Base-by-base conservation (phyloP, 257 asterid genomes). In the Eucommia ulmoides region DNA sequence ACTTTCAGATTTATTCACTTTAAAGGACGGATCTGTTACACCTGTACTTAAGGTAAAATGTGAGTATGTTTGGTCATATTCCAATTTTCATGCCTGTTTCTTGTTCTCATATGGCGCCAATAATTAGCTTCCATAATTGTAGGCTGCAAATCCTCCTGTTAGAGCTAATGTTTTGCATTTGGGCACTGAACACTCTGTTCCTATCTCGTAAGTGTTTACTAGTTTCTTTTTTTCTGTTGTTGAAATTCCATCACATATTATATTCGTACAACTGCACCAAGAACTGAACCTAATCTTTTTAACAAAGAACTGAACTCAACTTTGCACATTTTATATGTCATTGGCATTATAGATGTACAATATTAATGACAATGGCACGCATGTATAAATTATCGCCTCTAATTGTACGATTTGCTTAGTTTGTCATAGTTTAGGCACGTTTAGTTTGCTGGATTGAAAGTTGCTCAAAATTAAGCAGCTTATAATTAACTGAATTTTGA, bases 131-230 rank as follows among this genome's bases (percentile, higher is more conserved):
- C 12, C 61, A 47, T 51, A 45, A 33, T 21, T 60, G 41, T 55
- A 91, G 97, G 82, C 82, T 14, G 93, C 83, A 14, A 68, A 79
- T 73, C 97, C 97, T 33, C 93, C 97, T 0, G 97, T 86, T 35
- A 82, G 97, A 66, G 97, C 95, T 17, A 83, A 75, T 71, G 83
- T 87, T 60, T 49, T 91, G 76, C 71, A 86, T 74, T 60, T 91
- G 61, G 71, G 67, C 52, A 70, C 94, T 19, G 70, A 70, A 22
- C 78, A 68, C 68, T 78, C 99, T 49, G 67, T 74, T 65, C 85
- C 84, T 47, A 79, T 91, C 53, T 79, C 81, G 94, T 91, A 74
- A 83, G 99, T 70, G 9, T 54, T 8, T 56, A 23, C 22, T 35
- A 51, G n/a, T n/a, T n/a, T 12, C 42, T 23, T 44, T 57, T 38